Base-by-base conservation (phyloP, 2,329 filamentous ascomycete species). In the Capronia americana region DNA sequence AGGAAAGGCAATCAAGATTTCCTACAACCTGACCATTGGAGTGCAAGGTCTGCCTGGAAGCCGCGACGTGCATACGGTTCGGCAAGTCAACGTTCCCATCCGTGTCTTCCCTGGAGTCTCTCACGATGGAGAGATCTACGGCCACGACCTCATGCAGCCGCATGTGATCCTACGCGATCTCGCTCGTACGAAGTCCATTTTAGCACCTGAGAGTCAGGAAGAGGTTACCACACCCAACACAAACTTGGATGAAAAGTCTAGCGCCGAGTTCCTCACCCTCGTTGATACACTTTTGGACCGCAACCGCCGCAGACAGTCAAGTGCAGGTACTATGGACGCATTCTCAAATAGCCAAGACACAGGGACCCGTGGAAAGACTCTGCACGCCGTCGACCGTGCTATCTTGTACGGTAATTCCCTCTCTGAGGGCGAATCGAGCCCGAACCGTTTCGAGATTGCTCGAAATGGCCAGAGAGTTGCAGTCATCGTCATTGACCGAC, bases 371-470 rank as follows among this genome's bases (percentile, higher is more conserved):
- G 50, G 58, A 83, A 90, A 66, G 85, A 90, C 86, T 68, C 94
- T 92, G 75, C 93, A 97, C 73, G 89, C 92, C 23, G 97, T 99
- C 73, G 92, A 97, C 75, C 85, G 96, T 67, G 88, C 95, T 12
- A 97, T 98, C 66, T 84, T 97, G 61, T 89, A 92, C 70, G 93
- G 92, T 75, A 92, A 92, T 71, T 81, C 89, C 71, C 85, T 87
- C 0, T 83, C 83, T 2, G 84, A 87, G 53, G 86, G 87, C n/a
- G 88, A 89, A 41, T 90, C 92, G 73, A 93, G 91, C 75, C 87
- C 90, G n/a, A 97, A 97, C 74, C 89, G 93, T 46, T 99, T 98
- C 76, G 93, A 97, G 75, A 98, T 99, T 76, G 90, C 94, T 12
- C 90, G 94, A 14, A 93, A 93, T 74, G 93, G 93, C n/a, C 89